phyloP scores from a whole-genome alignment of 2,329 filamentous ascomycete genomes.

The Fonsecaea multimorphosa region DNA sequence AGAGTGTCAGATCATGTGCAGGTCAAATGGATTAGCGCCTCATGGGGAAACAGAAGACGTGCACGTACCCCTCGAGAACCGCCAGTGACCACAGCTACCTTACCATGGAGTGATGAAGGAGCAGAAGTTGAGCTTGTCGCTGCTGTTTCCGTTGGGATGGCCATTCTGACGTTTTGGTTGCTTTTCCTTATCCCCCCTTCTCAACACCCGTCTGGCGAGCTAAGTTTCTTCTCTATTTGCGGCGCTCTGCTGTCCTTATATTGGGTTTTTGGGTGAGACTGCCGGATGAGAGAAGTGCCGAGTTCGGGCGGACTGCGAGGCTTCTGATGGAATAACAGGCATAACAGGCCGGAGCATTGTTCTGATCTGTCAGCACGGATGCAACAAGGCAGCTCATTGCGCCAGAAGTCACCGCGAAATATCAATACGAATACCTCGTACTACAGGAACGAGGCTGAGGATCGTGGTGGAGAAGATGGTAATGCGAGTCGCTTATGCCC shows the following conservation, averaged over 20 bases:
- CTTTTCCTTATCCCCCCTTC: not conserved
- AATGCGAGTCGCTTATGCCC: constrained; percentile 19
- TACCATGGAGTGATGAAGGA: constrained; percentile 15
- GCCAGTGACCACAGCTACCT: constrained; percentile 15
- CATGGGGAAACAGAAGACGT: not conserved
- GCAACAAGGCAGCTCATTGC: not conserved
- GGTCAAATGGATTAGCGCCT: not conserved
- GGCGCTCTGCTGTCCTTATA: not conserved
- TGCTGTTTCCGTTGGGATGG: not conserved
- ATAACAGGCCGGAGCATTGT: not conserved
- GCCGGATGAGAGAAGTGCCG: not conserved
- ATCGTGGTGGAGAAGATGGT: not conserved
- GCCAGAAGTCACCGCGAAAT: not conserved
- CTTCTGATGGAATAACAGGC: not conserved
- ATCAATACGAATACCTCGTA: no score
- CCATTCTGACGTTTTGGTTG: not conserved
- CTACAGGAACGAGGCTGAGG: constrained; percentile 1
- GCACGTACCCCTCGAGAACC: constrained; percentile 7
- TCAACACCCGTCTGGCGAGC: not conserved
- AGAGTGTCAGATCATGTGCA: not conserved
- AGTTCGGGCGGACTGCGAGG: not conserved
- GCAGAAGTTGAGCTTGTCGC: not conserved
- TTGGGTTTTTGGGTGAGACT: not conserved
- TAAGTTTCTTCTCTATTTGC: not conserved
- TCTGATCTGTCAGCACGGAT: not conserved